Conservation (phyloP, 2,329 filamentous ascomycete genomes). For the Pestalotiopsis sp. region DNA sequence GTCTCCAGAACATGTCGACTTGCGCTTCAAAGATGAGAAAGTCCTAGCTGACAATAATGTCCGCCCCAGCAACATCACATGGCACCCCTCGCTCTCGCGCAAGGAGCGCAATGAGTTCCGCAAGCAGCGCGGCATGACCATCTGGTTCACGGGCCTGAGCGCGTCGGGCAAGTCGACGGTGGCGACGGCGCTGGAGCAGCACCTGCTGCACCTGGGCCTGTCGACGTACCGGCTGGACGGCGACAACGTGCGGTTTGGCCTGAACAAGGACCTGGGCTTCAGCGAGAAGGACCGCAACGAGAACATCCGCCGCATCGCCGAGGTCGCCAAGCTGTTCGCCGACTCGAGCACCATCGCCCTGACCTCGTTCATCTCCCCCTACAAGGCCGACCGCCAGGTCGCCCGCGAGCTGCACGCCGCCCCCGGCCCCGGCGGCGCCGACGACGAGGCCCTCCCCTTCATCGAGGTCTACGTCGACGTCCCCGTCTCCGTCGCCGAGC, state of each 20-base stretch:
- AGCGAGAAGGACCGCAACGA: slow-evolving; percentile 90
- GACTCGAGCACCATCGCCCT: slow-evolving; percentile 85
- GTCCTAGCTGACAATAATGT: background rate
- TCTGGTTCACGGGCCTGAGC: slow-evolving; percentile 97
- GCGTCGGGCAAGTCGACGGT: slow-evolving; percentile 97
- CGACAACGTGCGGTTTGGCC: slow-evolving; percentile 96
- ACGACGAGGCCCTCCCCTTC: slow-evolving; percentile 75
- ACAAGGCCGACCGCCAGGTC: slow-evolving; percentile 79
- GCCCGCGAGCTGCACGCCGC: slow-evolving; percentile 77
- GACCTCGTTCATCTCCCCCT: slow-evolving; percentile 96
- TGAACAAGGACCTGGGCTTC: slow-evolving; percentile 98
- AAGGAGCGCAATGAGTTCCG: slow-evolving; percentile 72
- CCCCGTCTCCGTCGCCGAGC: slow-evolving; percentile 86
- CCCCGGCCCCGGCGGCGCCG: slow-evolving; percentile 60
- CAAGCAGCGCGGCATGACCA: slow-evolving; percentile 86
- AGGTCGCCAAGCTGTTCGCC: slow-evolving; percentile 96
- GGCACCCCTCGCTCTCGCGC: slow-evolving; percentile 81
- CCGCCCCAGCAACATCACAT: slow-evolving; percentile 76
- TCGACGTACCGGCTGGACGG: slow-evolving; percentile 92
- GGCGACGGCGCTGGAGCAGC: slow-evolving; percentile 93
- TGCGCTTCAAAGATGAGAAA: background rate
- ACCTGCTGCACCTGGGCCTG: slow-evolving; percentile 82
- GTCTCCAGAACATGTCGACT: background rate
- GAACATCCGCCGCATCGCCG: slow-evolving; percentile 95
- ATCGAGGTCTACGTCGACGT: slow-evolving; percentile 94